A percentile compares a stretch with the other conserved stretches of the same genome.
phyloP scores from a whole-genome alignment of 129 eudicot genomes.

The Centella asiatica region DNA sequence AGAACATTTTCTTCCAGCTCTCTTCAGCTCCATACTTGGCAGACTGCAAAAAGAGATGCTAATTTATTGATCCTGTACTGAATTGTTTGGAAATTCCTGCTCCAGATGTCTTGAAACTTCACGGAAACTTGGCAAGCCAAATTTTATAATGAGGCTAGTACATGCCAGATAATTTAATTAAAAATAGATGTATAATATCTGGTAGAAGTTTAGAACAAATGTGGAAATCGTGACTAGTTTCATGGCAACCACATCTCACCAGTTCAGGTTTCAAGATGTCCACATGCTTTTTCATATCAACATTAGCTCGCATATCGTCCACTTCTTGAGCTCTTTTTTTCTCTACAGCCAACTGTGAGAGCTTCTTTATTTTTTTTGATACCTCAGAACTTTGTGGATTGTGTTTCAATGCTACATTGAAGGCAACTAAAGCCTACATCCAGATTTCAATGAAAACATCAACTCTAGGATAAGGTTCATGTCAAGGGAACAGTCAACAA shows the following conservation, averaged over 20 bases:
- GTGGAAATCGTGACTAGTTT: too few species aligned
- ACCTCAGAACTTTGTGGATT: conserved; percentile 91
- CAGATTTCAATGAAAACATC: conserved; percentile 12
- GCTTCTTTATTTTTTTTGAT: conserved; percentile 82
- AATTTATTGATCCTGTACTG: not conserved
- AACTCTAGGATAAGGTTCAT: not conserved
- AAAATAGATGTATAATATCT: not conserved
- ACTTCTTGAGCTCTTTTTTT: conserved; percentile 75
- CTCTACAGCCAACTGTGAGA: conserved; percentile 61
- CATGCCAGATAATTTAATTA: too few species aligned
- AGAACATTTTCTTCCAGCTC: conserved; percentile 40
- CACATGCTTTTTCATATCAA: conserved; percentile 79
- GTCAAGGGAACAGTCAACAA: conserved; percentile 2
- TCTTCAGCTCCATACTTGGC: conserved; percentile 59
- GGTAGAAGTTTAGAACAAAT: not conserved
- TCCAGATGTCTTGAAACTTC: not conserved
- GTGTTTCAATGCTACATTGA: conserved; percentile 60
- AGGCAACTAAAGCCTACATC: conserved; percentile 77
- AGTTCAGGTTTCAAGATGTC: conserved; percentile 58
- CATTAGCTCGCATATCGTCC: conserved; percentile 60
- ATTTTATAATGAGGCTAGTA: too few species aligned
- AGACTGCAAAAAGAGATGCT: conserved; percentile 38
- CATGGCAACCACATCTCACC: conserved; percentile 27
- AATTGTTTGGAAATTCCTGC: not conserved
- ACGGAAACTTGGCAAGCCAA: too few species aligned